Conservation (phyloP, 805 yeast genomes). For the Pichia exigua region DNA sequence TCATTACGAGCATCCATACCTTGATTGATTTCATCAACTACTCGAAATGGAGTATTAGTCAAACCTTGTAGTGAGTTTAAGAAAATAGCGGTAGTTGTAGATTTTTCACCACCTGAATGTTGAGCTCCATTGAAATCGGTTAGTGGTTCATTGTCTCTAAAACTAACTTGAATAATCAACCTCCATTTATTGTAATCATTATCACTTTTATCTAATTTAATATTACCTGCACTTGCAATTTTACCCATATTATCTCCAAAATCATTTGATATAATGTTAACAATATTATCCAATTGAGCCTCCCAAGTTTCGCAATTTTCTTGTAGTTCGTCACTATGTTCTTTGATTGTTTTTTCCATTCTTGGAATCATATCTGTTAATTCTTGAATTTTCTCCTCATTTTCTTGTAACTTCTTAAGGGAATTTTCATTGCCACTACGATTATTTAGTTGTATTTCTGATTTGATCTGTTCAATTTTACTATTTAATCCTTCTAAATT, state of each 20-base stretch:
- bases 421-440: slow-evolving; percentile 24
- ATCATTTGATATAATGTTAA: slow-evolving; percentile 48
- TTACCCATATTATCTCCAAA: slow-evolving; percentile 60
- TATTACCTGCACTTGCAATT: slow-evolving; percentile 86
- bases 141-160: slow-evolving; percentile 68
- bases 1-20: slow-evolving; percentile 97
- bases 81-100: slow-evolving; percentile 87
- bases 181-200: slow-evolving; percentile 69
- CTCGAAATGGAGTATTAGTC: slow-evolving; percentile 84
- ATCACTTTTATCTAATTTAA: slow-evolving; percentile 44
- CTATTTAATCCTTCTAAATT: slow-evolving; percentile 30
- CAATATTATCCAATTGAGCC: slow-evolving; percentile 46
- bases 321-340: slow-evolving; percentile 24
- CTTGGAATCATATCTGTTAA: slow-evolving; percentile 35
- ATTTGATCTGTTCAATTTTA: slow-evolving; percentile 35
- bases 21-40: slow-evolving; percentile 96
- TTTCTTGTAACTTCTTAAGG: slow-evolving; percentile 27
- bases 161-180: slow-evolving; percentile 74
- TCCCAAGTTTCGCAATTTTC: slow-evolving; percentile 43
- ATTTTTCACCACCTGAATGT: slow-evolving; percentile 97
- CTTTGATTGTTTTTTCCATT: slow-evolving; percentile 28
- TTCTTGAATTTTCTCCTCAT: slow-evolving; percentile 31
- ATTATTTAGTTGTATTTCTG: slow-evolving; percentile 29
- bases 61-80: slow-evolving; percentile 85
- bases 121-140: slow-evolving; percentile 73